Evolutionary conservation across 2,329 filamentous ascomycete genomes (phyloP).

Genomic region (Lachnellula arida): DNA sequence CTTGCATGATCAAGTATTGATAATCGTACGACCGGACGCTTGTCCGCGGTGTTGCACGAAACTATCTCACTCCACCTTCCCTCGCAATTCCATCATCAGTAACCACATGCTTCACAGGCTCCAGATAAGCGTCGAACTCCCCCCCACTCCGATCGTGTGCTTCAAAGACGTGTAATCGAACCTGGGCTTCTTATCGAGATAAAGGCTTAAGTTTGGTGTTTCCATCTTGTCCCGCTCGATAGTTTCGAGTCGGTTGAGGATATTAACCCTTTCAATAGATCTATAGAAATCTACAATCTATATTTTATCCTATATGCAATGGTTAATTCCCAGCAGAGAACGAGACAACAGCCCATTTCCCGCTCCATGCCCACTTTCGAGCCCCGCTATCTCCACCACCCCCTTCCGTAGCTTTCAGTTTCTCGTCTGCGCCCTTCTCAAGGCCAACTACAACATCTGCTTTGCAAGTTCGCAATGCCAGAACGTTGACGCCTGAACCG

Average conservation of each 20-base stretch:
- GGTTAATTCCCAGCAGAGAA: constrained; percentile 64
- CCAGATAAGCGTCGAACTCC: constrained; percentile 11
- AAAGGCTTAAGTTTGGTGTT: not conserved
- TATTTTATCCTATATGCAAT: not conserved
- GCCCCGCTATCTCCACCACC: constrained; percentile 62
- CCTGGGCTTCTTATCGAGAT: constrained; percentile 1
- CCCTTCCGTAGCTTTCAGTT: constrained; percentile 60
- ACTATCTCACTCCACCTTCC: not conserved
- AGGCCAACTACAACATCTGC: constrained; percentile 92
- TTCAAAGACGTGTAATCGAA: constrained; percentile 8
- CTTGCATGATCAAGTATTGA: not conserved
- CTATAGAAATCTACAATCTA: not conserved
- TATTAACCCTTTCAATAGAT: not conserved
- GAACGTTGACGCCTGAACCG: constrained; percentile 74
- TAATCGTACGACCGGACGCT: not conserved
- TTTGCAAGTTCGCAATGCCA: constrained; percentile 92
- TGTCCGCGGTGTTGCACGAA: not conserved
- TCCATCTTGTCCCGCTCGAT: not conserved
- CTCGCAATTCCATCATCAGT: not conserved
- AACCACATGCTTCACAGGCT: not conserved
- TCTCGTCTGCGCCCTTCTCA: constrained; percentile 76
- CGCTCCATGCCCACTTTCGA: constrained; percentile 90
- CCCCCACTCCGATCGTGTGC: constrained; percentile 1
- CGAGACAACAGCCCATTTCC: constrained; percentile 94
- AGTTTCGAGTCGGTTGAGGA: not conserved